phyloP scores from a whole-genome alignment of 2,329 filamentous ascomycete genomes.

The Chaetomiaceae sp. region DNA sequence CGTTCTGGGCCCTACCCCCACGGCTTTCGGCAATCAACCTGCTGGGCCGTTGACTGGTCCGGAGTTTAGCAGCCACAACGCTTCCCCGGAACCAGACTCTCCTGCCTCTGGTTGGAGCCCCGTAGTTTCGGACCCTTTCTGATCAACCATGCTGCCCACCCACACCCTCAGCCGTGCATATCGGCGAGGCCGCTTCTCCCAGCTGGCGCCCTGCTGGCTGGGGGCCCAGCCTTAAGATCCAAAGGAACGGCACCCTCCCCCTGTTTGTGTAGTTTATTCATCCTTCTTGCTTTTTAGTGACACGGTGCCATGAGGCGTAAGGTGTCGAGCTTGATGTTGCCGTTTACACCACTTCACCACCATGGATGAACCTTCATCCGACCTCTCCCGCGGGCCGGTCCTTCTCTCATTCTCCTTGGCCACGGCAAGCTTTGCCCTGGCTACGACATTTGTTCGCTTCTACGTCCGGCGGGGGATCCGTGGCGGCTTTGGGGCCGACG shows the following conservation, averaged over 20 bases:
- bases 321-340: constrained; percentile 12
- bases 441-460: constrained; percentile 33
- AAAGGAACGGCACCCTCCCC: not conserved
- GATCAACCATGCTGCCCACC: constrained; percentile 12
- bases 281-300: not conserved
- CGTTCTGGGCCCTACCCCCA: not conserved
- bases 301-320: constrained; percentile 16
- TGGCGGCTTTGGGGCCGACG: constrained; percentile 30
- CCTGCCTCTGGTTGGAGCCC: constrained; percentile 22
- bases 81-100: constrained; percentile 20
- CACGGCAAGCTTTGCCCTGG: constrained; percentile 31
- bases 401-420: constrained; percentile 35
- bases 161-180: constrained; percentile 16
- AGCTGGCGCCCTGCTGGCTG: not conserved
- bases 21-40: not conserved
- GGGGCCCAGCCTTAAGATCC: constrained; percentile 7
- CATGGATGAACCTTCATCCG: constrained; percentile 24
- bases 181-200: constrained; percentile 6
- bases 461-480: constrained; percentile 28
- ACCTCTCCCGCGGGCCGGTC: constrained; percentile 33
- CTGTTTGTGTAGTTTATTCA: constrained; percentile 11
- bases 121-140: constrained; percentile 23
- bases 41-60: not conserved
- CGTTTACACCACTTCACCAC: constrained; percentile 13
- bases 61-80: not conserved